phyloP scores from a whole-genome alignment of 257 asterid genomes.

The Verbascum thapsus region DNA sequence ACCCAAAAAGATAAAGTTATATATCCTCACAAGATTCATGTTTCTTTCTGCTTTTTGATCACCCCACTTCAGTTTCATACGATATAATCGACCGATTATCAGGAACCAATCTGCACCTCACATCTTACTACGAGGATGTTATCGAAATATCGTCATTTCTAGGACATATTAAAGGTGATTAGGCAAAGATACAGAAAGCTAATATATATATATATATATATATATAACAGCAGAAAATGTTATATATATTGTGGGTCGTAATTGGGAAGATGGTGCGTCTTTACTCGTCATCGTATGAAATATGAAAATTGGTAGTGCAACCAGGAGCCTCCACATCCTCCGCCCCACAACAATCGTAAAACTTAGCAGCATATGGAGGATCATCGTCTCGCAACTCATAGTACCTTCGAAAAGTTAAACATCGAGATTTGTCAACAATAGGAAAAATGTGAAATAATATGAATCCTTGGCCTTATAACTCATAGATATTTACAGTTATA shows the following conservation, averaged over 20 bases:
- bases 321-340: conserved; percentile 78
- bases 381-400: conserved; percentile 81
- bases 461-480: conserved; percentile 1
- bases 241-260: neutral
- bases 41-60: conserved; percentile 9
- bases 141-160: no score
- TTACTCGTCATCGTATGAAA: conserved; percentile 72
- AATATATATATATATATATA: no score
- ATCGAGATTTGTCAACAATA: conserved; percentile 10
- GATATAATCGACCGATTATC: no score
- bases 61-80: conserved; percentile 10
- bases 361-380: conserved; percentile 97
- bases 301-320: conserved; percentile 65
- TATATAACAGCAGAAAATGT: no score
- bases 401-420: conserved; percentile 51
- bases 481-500: neutral
- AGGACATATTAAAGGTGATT: no score
- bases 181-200: no score
- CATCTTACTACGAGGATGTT: no score
- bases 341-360: conserved; percentile 92
- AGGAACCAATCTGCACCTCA: no score
- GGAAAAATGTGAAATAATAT: neutral
- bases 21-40: conserved; percentile 32
- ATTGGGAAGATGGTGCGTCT: conserved; percentile 23
- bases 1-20: conserved; percentile 28